Conservation (phyloP, 257 asterid genomes). For the Capsicum rhomboideum region DNA sequence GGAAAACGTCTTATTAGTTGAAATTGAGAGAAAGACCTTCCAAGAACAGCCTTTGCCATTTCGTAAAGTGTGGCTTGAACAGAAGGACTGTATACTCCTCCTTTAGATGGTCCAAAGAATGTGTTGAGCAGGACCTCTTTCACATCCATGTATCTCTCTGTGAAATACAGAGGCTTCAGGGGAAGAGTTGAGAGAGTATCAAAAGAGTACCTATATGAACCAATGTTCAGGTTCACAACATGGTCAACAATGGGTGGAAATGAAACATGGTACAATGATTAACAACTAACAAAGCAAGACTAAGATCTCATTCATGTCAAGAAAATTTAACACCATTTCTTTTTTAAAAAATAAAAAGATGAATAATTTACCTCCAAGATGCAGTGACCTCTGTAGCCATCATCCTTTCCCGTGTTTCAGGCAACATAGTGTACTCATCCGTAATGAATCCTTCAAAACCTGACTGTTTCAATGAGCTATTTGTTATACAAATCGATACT, state of each 20-base stretch:
- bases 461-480: conserved; percentile 41
- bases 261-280: background rate
- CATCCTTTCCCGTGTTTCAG: conserved; percentile 90
- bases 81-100: conserved; percentile 91
- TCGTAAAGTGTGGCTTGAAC: conserved; percentile 83
- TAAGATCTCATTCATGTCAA: background rate
- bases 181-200: conserved; percentile 61
- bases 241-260: background rate
- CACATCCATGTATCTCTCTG: conserved; percentile 54
- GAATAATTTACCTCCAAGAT: conserved; percentile 61
- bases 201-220: conserved; percentile 54
- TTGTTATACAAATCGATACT: background rate
- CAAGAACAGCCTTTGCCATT: conserved; percentile 79
- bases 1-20: background rate
- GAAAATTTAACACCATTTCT: background rate
- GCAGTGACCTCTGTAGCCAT: conserved; percentile 93
- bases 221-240: background rate
- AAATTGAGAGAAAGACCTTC: conserved; percentile 37
- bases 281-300: background rate
- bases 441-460: conserved; percentile 94
- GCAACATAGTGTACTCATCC: conserved; percentile 81
- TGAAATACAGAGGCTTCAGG: conserved; percentile 41
- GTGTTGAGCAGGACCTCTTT: conserved; percentile 53
- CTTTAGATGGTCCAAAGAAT: conserved; percentile 71
- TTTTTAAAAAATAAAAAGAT: background rate